Conservation (phyloP, 495 filamentous ascomycete genomes). For the Hyaloscypha hepaticicola region DNA sequence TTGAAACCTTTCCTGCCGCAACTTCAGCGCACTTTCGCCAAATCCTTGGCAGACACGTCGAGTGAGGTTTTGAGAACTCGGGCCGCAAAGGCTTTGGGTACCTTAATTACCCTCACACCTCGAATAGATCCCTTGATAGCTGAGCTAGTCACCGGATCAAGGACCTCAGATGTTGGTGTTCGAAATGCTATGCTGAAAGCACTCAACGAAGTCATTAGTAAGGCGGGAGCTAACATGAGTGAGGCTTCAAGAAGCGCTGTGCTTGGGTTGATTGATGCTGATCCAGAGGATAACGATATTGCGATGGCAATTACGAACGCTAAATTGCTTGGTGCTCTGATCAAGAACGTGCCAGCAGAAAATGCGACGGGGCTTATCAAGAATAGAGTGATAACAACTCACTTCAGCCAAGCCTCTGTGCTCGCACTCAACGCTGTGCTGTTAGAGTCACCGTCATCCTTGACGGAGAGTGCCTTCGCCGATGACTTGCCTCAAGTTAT, state of each 20-base stretch:
- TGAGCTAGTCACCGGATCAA: conserved; percentile 90
- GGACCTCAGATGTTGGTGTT: conserved; percentile 84
- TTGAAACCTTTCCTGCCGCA: conserved; percentile 97
- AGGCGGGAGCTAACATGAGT: conserved; percentile 91
- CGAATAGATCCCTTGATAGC: conserved; percentile 84
- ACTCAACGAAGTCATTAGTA: conserved; percentile 91
- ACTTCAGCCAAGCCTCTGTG: conserved; percentile 65
- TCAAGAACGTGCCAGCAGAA: conserved; percentile 74
- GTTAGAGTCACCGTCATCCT: conserved; percentile 66
- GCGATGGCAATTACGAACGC: conserved; percentile 85
- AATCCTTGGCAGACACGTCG: conserved; percentile 88
- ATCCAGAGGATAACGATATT: conserved; percentile 69
- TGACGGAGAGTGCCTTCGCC: conserved; percentile 61
- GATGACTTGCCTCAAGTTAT: conserved; percentile 73
- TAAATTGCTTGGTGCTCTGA: conserved; percentile 80
- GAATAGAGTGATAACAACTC: conserved; percentile 71
- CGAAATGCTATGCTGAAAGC: conserved; percentile 97
- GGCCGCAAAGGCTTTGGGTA: conserved; percentile 94
- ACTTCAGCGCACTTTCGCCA: conserved; percentile 93
- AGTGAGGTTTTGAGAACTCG: conserved; percentile 84
- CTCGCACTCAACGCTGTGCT: conserved; percentile 87
- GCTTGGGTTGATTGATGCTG: conserved; percentile 81
- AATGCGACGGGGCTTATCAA: conserved; percentile 70
- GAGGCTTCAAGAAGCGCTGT: conserved; percentile 81
- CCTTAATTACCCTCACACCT: conserved; percentile 92